phyloP scores from a whole-genome alignment of 1,284 basidiomycete genomes.

The Mycocalia duriaeana region DNA sequence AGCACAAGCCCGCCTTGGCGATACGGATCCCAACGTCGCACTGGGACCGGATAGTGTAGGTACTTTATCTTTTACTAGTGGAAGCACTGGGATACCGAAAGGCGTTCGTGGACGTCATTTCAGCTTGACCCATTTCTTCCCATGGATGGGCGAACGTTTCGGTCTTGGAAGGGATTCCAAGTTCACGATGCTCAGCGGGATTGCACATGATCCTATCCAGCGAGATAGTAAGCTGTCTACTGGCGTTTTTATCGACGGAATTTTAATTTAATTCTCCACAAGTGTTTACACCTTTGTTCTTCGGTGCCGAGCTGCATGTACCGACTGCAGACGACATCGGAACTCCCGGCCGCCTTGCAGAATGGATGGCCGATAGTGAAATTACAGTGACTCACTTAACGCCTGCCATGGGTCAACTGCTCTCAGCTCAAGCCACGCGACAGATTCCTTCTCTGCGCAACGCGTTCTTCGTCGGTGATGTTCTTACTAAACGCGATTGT shows the following conservation, averaged over 20 bases:
- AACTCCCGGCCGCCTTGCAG: slow-evolving; percentile 92
- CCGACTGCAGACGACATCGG: slow-evolving; percentile 98
- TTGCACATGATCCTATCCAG: slow-evolving; percentile 99
- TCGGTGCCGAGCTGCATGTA: slow-evolving; percentile 93
- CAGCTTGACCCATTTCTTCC: slow-evolving; percentile 98
- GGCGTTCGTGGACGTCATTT: slow-evolving; percentile 95
- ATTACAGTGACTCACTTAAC: slow-evolving; percentile 96
- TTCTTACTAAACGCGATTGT: slow-evolving; percentile 98
- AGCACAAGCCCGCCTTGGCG: slow-evolving; percentile 48
- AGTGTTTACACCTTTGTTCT: slow-evolving; percentile 99
- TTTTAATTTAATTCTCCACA: slow-evolving; percentile 8
- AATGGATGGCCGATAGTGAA: slow-evolving; percentile 94
- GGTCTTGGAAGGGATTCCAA: slow-evolving; percentile 71
- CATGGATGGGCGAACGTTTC: slow-evolving; percentile 96
- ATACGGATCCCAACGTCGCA: slow-evolving; percentile 74
- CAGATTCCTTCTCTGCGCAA: slow-evolving; percentile 85
- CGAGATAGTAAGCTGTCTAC: slow-evolving; percentile 78
- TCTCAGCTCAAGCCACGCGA: slow-evolving; percentile 90
- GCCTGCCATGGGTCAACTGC: slow-evolving; percentile 97
- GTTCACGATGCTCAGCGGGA: slow-evolving; percentile 99
- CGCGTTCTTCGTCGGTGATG: slow-evolving; percentile 99
- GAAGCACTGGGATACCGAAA: slow-evolving; percentile 97
- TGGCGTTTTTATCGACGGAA: slow-evolving; percentile 5
- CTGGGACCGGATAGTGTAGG: slow-evolving; percentile 95
- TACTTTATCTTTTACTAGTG: slow-evolving; percentile 95